Percentiles rank a stretch among this genome's conserved stretches.
Evolutionary conservation across 139 green algal genomes (phyloP).

Genomic region (Penium margaritaceum): DNA sequence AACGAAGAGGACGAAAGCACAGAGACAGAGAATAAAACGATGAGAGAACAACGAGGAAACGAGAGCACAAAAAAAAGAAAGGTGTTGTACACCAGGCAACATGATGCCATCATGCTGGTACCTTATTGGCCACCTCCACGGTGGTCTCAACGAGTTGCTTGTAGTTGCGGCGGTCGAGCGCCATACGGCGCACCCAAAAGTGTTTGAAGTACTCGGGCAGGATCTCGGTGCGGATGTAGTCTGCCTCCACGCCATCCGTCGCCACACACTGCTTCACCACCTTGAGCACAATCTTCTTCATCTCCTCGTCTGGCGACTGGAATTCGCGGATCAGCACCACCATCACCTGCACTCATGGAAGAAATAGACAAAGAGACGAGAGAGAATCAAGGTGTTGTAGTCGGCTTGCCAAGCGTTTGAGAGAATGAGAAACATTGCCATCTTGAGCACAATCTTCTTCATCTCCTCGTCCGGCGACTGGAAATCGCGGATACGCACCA

Average conservation of each 20-base stretch:
- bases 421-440: too few species aligned
- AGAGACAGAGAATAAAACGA: too few species aligned
- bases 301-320: constrained; percentile 93
- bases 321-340: constrained; percentile 95
- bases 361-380: too few species aligned
- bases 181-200: constrained; percentile 97
- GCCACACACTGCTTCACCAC: constrained; percentile 95
- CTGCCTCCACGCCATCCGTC: constrained; percentile 88
- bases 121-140: constrained; percentile 73
- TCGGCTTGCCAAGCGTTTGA: too few species aligned
- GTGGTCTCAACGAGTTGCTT: constrained; percentile 88
- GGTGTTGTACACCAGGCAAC: neutral
- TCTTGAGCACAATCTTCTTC: too few species aligned
- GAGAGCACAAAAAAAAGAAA: too few species aligned
- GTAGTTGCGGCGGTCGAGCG: constrained; percentile 73
- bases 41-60: too few species aligned
- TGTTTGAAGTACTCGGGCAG: constrained; percentile 92
- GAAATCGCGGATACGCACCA: constrained; percentile 95
- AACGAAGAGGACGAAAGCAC: too few species aligned
- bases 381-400: too few species aligned
- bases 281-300: constrained; percentile 99
- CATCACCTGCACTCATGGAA: constrained; percentile 71
- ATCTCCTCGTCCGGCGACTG: constrained; percentile 96
- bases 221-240: constrained; percentile 85
- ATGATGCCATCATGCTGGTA: constrained; percentile 8